Evolutionary conservation across 2,329 filamentous ascomycete genomes (phyloP), one percentile per base, ranked within the genome.

Genomic region (Aureobasidium sp.): DNA sequence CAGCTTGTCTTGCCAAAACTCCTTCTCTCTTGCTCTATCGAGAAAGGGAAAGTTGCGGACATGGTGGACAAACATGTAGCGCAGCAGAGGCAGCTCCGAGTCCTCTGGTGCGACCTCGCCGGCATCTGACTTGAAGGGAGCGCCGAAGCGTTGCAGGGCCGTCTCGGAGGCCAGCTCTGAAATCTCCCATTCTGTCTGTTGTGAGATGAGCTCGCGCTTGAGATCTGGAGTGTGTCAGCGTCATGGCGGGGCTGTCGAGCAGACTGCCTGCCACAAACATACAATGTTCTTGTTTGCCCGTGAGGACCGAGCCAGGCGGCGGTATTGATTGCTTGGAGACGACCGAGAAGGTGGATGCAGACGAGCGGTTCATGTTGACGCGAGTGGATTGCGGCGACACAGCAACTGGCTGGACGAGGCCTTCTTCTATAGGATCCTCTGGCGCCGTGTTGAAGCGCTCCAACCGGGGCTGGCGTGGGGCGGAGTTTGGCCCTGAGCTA

Each of bases 201-300:
- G 86, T 58, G 89, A 87, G 66, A 99, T 86, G 70, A 99, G 87
- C 75, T 99, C 94, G 71, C 94, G 87, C 78, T 99, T 99, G 68
- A 99, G 86, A 73, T 99, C 91, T 95, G 71, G 34, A 5, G 20
- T 57, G 42, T 20, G 41, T 44, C 41, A 63, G 63, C 44, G 20
- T 47, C 42, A 36, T 45, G 15, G 37, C 17, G 29, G 56, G 42
- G 34, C 29, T 42, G 44, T 29, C 29, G 9, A 20, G 25, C 14
- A 20, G 29, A n/a, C 15, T 29, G 48, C 47, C 15, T 29, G 48
- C 47, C 34, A 17, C 3, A 11, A 34, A 64, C 87, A 70, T 75
- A 96, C 91, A 99, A 75, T 99, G 94, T 75, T 99, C 94, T 82
- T 99, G 93, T 78, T 97, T 97, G 68, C 94, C 94, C 0, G 92